Evolutionary conservation across 2,329 filamentous ascomycete species (phyloP).

Genomic region (Monilinia aucupariae): DNA sequence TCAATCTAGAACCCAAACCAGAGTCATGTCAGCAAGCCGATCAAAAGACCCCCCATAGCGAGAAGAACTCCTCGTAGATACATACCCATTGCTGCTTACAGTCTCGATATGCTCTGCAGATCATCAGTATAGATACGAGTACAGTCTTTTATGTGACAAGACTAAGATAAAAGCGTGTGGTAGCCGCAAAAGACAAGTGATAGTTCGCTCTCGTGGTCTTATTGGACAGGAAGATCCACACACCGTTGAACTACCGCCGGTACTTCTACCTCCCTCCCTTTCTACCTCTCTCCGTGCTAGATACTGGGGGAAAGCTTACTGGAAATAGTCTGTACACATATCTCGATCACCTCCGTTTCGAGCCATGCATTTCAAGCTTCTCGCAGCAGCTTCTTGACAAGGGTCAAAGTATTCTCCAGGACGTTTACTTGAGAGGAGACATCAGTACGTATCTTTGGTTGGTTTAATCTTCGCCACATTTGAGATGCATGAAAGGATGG

Average conservation of each 20-base stretch:
- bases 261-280: not conserved
- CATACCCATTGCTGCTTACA: slow-evolving; percentile 93
- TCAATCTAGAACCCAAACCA: slow-evolving; percentile 36
- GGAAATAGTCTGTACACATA: slow-evolving; percentile 95
- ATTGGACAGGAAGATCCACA: slow-evolving; percentile 9
- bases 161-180: not conserved
- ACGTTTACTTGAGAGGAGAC: slow-evolving; percentile 59
- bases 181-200: not conserved
- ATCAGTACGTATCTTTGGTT: not conserved
- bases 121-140: not conserved
- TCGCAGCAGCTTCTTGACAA: slow-evolving; percentile 84
- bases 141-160: not conserved
- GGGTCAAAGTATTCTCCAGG: slow-evolving; percentile 91
- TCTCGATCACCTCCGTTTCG: slow-evolving; percentile 79
- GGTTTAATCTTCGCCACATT: not conserved
- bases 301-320: slow-evolving; percentile 52
- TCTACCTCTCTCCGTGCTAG: not conserved
- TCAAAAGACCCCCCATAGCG: not conserved
- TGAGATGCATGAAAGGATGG: slow-evolving; percentile 18
- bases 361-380: slow-evolving; percentile 81
- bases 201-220: not conserved
- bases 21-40: not conserved
- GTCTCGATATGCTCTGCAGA: slow-evolving; percentile 76
- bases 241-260: not conserved
- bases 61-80: not conserved